Evolutionary conservation across 2,329 filamentous ascomycete species (phyloP).

Genomic region (Coleophoma cylindrospora): DNA sequence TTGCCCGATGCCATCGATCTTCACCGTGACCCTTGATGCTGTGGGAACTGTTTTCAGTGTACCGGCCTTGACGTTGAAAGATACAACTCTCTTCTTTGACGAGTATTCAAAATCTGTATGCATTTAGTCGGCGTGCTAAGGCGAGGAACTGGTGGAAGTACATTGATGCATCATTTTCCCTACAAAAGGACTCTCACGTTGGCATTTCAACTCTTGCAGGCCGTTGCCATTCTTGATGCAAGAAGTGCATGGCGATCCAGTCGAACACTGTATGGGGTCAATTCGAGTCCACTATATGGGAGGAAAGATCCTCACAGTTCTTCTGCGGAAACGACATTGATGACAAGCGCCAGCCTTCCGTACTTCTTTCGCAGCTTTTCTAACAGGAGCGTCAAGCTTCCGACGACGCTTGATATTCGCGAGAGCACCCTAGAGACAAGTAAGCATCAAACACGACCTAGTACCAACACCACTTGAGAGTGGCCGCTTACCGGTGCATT

Average conservation of each 20-base stretch:
- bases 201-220: conserved; percentile 18
- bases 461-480: too few relatives aligned
- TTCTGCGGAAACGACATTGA: conserved; percentile 22
- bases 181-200: conserved; percentile 18
- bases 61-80: conserved; percentile 8
- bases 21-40: conserved; percentile 5
- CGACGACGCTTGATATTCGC: conserved; percentile 14
- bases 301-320: conserved; percentile 13
- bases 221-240: conserved; percentile 17
- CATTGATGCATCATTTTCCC: conserved; percentile 16
- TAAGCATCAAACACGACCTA: too few relatives aligned
- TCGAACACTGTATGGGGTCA: conserved; percentile 11
- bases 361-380: conserved; percentile 19
- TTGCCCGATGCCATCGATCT: conserved; percentile 17
- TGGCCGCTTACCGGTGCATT: conserved; percentile 9
- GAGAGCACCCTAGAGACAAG: conserved; percentile 8
- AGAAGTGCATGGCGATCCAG: conserved; percentile 17
- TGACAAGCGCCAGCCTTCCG: conserved; percentile 22
- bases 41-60: background rate
- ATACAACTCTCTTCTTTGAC: conserved; percentile 13
- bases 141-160: conserved; percentile 1
- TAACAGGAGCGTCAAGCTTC: conserved; percentile 17
- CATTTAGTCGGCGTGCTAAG: background rate
- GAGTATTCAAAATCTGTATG: conserved; percentile 15
- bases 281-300: background rate